Base-by-base conservation (phyloP, 1,139 yeast genomes). In the Sugiyamaella pinicola region DNA sequence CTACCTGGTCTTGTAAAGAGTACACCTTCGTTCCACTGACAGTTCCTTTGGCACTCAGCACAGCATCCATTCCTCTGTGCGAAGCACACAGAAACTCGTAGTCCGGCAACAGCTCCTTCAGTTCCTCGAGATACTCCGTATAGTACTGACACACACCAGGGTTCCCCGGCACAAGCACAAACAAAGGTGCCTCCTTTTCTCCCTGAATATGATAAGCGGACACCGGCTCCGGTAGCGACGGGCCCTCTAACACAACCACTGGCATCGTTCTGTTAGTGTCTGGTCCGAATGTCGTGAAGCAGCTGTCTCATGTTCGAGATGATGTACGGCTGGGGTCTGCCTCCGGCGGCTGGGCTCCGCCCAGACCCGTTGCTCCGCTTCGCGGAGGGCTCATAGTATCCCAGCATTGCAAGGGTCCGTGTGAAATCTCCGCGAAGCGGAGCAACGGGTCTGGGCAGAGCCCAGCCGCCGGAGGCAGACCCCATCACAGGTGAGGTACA, bases 91-190 rank as follows among this genome's bases (percentile, higher is more conserved):
- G 67, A 1, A 80, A 59, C 61, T 81, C 85, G 49, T 73, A 69
- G 2, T 68, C 64, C 0, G 85, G 84, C 48, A 72, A 66, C 34
- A 64, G 62, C 31, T 64, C 55, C 50, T 80, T 81, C 47, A 83
- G 64, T 34, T 72, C 64, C 33, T 70, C 71, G 35, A 83, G 68
- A 61, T 80, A 83, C 1, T 77, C 74, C 9, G 71, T 71, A 63
- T 84, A 84, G 64, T 75, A 83, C 56, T 81, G 83, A 28, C 80
- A 76, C 21, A 84, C 65, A 0, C 88, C 89, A 0, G 89, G 89
- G 58, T 84, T 84, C 0, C 89, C 89, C 0, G 89, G 88, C 9
- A 84, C 74, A 56, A 83, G 72, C n/a, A 80, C 70, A 31, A 83
- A 60, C 37, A 80, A 56, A 1, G 77, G 77, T 17, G 58, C 55